phyloP scores from a whole-genome alignment of 495 filamentous ascomycete genomes.

The Daldinia vernicosa region DNA sequence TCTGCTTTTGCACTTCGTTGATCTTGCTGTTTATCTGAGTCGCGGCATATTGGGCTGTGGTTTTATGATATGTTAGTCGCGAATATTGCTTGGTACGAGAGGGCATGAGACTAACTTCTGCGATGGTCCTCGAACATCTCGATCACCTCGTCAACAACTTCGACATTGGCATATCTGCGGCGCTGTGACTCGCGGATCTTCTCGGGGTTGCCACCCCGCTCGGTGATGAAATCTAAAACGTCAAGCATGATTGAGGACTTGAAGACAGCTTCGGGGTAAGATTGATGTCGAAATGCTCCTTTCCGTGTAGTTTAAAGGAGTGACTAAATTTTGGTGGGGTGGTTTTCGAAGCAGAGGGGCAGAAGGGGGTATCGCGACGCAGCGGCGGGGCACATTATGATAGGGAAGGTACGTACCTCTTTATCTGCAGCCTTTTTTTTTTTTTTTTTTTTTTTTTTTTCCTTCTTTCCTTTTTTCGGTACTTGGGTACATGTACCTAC shows the following conservation, averaged over 20 bases:
- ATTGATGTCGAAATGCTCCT: constrained; percentile 5
- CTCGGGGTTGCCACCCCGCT: constrained; percentile 88
- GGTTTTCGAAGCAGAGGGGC: constrained; percentile 33
- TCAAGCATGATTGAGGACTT: constrained; percentile 71
- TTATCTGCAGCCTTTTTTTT: not conserved
- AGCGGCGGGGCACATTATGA: constrained; percentile 19
- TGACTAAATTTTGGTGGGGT: constrained; percentile 43
- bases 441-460: not conserved
- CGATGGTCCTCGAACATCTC: constrained; percentile 87
- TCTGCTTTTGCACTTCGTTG: constrained; percentile 88
- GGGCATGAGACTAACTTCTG: constrained; percentile 63
- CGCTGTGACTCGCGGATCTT: constrained; percentile 89
- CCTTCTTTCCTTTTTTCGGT: not conserved
- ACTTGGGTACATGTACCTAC: constrained; percentile 1
- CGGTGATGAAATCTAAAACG: constrained; percentile 80
- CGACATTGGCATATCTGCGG: constrained; percentile 78
- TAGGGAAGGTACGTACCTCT: constrained; percentile 11
- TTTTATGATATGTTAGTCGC: constrained; percentile 6
- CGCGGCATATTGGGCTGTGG: constrained; percentile 77
- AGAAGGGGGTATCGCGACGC: constrained; percentile 14
- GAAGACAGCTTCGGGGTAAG: not conserved
- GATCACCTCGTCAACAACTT: constrained; percentile 90
- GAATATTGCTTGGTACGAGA: not conserved
- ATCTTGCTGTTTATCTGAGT: constrained; percentile 82
- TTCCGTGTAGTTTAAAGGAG: constrained; percentile 17